A percentile compares a stretch with the other conserved stretches of the same genome.
These are phyloP conservation scores for Kokia cookei DNA, from an alignment of 441 rosid species.

Conservation along the genomic window DNA sequence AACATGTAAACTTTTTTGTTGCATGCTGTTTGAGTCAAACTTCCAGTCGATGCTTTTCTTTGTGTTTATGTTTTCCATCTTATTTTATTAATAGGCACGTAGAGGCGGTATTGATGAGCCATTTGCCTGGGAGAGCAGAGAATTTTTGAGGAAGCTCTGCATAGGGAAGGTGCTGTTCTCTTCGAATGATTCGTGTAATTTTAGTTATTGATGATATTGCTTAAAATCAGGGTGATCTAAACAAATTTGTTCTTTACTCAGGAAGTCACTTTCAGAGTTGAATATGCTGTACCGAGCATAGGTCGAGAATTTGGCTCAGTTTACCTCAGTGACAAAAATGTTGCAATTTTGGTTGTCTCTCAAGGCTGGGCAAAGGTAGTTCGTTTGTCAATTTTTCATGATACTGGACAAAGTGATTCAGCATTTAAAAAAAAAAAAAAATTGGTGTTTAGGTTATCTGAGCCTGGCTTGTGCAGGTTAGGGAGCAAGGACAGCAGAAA, in stretches of 20 bases:
- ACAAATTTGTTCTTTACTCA: constrained; percentile 17
- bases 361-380: constrained; percentile 92
- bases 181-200: constrained; percentile 15
- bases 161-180: constrained; percentile 71
- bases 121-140: constrained; percentile 98
- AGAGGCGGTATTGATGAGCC: constrained; percentile 87
- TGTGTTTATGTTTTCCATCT: neutral
- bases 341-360: constrained; percentile 55
- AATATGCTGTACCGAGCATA: constrained; percentile 62
- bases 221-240: constrained; percentile 11
- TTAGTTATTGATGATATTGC: constrained; percentile 7
- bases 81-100: constrained; percentile 57
- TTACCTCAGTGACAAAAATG: constrained; percentile 68
- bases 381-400: neutral
- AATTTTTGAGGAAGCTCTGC: constrained; percentile 87
- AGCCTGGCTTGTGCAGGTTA: constrained; percentile 48
- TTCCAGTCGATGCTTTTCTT: neutral
- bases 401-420: constrained; percentile 11
- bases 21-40: neutral
- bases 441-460: constrained; percentile 1
- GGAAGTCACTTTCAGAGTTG: constrained; percentile 90
- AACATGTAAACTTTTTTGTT: neutral
- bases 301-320: constrained; percentile 82
- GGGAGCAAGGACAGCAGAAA: constrained; percentile 81
- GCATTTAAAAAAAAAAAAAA: neutral